Evolutionary conservation across 108 stramenopile genomes (phyloP).

Genomic region (Chaetoceros muelleri): DNA sequence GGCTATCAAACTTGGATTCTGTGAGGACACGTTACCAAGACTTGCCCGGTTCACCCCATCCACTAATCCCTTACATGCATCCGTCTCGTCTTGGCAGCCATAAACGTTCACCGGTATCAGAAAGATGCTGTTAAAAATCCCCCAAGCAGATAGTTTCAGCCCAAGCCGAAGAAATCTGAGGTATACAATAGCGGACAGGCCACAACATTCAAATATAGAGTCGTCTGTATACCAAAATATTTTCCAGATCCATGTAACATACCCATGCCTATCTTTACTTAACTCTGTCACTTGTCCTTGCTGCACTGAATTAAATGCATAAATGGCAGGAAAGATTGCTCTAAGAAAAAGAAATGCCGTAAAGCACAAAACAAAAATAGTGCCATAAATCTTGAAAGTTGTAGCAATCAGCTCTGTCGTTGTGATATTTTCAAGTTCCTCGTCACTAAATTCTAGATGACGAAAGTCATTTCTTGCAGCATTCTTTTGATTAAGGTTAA

Average conservation of each 20-base stretch:
- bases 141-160: slow-evolving; percentile 16
- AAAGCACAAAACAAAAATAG: not conserved
- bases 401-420: not conserved
- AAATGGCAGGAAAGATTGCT: not conserved
- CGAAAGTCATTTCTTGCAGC: not conserved
- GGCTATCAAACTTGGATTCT: slow-evolving; percentile 22
- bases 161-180: slow-evolving; percentile 19
- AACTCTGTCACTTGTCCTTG: not conserved
- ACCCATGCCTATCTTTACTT: slow-evolving; percentile 4
- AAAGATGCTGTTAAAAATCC: slow-evolving; percentile 14
- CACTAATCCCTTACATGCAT: not conserved
- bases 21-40: slow-evolving; percentile 31
- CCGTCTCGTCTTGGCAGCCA: slow-evolving; percentile 1
- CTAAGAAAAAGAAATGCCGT: not conserved
- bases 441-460: not conserved
- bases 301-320: not conserved
- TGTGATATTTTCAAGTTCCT: not conserved
- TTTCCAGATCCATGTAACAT: slow-evolving; percentile 23
- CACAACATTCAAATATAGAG: slow-evolving; percentile 12
- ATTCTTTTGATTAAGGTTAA: too few relatives aligned
- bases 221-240: slow-evolving; percentile 14
- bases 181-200: slow-evolving; percentile 19
- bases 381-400: not conserved
- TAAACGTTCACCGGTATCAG: slow-evolving; percentile 18
- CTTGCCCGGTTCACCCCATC: slow-evolving; percentile 6